These are phyloP conservation scores for Magnolia kwangsiensis DNA, from an alignment of 164 flowering plant genomes.

Conservation along the genomic window DNA sequence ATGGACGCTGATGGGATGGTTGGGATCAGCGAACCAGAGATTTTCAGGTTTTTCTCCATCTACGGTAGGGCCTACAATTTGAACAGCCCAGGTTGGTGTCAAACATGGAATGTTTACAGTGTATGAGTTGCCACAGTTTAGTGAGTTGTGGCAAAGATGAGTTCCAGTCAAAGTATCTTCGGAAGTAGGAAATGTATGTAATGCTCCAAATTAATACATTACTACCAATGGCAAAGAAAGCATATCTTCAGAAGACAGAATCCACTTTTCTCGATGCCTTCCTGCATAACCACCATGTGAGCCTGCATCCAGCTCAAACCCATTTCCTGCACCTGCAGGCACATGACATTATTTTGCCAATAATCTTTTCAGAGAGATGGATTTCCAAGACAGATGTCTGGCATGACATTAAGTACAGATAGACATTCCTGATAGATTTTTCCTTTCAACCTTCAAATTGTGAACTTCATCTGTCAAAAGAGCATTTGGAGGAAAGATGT, in stretches of 20 bases:
- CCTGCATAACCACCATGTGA: constrained; percentile 10
- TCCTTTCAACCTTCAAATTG: not conserved
- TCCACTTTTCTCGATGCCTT: constrained; percentile 12
- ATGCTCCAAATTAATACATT: not conserved
- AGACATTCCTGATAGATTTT: not conserved
- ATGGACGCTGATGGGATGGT: too few relatives aligned
- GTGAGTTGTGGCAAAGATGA: not conserved
- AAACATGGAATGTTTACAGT: too few relatives aligned
- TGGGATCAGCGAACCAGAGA: too few relatives aligned
- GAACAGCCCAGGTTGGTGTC: too few relatives aligned
- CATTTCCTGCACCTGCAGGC: constrained; percentile 10
- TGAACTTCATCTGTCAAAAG: not conserved
- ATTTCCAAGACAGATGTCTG: not conserved
- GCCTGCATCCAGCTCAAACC: constrained; percentile 12
- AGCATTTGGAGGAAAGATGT: not conserved
- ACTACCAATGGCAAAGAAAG: too few relatives aligned
- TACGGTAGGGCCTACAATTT: not conserved
- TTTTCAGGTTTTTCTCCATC: not conserved
- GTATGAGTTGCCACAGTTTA: not conserved
- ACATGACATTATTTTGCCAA: constrained; percentile 6
- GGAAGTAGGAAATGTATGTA: not conserved
- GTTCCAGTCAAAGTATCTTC: too few relatives aligned
- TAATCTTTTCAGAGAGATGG: not conserved
- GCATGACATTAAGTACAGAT: not conserved
- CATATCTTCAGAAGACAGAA: constrained; percentile 8